Evolutionary conservation across 1,284 basidiomycete genomes (phyloP).

Genomic region (Vanrija sp.): DNA sequence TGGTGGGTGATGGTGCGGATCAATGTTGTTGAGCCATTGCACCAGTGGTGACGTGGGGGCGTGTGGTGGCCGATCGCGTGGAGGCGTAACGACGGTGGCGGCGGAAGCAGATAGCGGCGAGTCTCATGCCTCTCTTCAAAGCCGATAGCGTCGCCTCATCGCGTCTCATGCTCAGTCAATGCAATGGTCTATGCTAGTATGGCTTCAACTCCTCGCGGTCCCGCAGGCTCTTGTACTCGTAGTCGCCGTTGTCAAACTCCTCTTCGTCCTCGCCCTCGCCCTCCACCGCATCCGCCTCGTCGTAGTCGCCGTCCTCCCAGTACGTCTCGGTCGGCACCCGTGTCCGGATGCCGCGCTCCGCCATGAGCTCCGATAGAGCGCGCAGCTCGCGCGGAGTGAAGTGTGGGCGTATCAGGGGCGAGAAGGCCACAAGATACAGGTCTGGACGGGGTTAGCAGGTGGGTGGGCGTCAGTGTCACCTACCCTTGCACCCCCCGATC

Average conservation of each 20-base stretch:
- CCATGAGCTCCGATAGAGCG: conserved; percentile 69
- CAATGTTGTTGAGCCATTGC: neutral
- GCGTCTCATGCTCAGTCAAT: too few species aligned
- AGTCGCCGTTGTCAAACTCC: conserved; percentile 31
- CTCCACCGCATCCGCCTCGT: conserved; percentile 35
- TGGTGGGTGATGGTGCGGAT: neutral
- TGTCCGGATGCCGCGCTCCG: conserved; percentile 72
- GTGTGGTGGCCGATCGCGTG: too few species aligned
- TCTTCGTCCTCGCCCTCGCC: conserved; percentile 48
- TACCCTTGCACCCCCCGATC: conserved; percentile 44
- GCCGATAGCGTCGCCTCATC: too few species aligned
- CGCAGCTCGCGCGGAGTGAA: conserved; percentile 68
- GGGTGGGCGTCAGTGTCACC: conserved; percentile 8
- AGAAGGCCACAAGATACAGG: conserved; percentile 81
- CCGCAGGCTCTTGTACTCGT: conserved; percentile 38
- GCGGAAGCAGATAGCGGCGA: too few species aligned
- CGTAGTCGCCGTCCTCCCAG: conserved; percentile 34
- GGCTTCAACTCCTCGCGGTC: conserved; percentile 39
- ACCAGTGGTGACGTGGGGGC: conserved; percentile 1
- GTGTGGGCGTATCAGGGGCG: conserved; percentile 58
- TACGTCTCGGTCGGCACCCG: conserved; percentile 64
- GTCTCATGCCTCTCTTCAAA: too few species aligned
- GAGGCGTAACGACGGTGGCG: too few species aligned
- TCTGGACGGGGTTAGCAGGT: conserved; percentile 53
- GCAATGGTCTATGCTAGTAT: conserved; percentile 19